Conservation (phyloP, 208 protist species). For the Leishmania aethiopica region DNA sequence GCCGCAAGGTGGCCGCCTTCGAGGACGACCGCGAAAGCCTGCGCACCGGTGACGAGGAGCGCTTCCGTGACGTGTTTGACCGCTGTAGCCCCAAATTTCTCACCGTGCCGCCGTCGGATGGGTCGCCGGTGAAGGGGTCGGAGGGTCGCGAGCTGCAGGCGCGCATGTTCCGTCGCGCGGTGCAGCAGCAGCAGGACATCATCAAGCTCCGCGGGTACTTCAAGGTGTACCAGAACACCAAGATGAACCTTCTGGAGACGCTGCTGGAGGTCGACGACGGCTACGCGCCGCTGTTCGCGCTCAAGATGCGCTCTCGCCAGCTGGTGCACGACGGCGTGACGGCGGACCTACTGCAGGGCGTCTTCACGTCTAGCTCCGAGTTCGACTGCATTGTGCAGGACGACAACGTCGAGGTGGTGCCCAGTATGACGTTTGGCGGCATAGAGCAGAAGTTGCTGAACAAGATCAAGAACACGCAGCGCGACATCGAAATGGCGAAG, state of each 20-base stretch:
- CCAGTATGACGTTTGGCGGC: slow-evolving; percentile 68
- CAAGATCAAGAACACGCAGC: slow-evolving; percentile 72
- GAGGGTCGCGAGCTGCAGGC: slow-evolving; percentile 89
- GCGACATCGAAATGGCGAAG: slow-evolving; percentile 46
- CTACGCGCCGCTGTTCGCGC: slow-evolving; percentile 78
- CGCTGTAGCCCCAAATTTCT: slow-evolving; percentile 92
- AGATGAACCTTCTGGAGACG: slow-evolving; percentile 76
- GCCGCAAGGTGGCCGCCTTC: slow-evolving; percentile 56
- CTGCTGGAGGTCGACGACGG: slow-evolving; percentile 86
- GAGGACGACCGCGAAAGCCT: slow-evolving; percentile 89
- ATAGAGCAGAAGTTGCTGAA: slow-evolving; percentile 75
- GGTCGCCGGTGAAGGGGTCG: slow-evolving; percentile 67
- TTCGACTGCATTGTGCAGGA: slow-evolving; percentile 84
- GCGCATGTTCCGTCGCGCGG: slow-evolving; percentile 86
- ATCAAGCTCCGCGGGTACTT: slow-evolving; percentile 90
- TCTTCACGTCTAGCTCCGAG: slow-evolving; percentile 70
- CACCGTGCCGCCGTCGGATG: slow-evolving; percentile 58
- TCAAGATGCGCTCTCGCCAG: slow-evolving; percentile 85
- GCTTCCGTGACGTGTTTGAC: slow-evolving; percentile 91
- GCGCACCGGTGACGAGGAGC: slow-evolving; percentile 81
- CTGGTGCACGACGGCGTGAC: slow-evolving; percentile 86
- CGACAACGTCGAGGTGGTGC: slow-evolving; percentile 86
- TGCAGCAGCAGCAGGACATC: slow-evolving; percentile 90
- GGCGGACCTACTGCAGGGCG: slow-evolving; percentile 77
- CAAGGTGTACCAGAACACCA: slow-evolving; percentile 90